Evolutionary conservation across 2,329 filamentous ascomycete species (phyloP).

Genomic region (Paracorniculantispora psalliotae): DNA sequence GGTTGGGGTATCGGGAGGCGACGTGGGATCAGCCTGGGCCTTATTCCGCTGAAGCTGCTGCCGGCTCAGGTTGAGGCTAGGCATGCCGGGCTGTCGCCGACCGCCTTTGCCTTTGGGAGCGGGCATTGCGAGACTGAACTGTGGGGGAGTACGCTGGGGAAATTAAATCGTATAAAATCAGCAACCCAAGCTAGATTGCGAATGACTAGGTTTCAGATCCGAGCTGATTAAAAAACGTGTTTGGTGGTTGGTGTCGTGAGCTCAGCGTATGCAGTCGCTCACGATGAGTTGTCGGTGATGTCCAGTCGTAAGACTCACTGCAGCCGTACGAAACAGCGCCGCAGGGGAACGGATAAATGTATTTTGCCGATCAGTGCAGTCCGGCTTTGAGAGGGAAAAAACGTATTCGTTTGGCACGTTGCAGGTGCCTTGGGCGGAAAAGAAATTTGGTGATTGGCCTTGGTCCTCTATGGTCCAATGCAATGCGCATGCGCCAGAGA

Average conservation of each 20-base stretch:
- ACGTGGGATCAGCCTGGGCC: conserved; percentile 34
- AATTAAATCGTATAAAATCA: neutral
- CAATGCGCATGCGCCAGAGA: conserved; percentile 13
- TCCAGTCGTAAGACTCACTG: conserved; percentile 1
- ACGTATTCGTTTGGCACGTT: conserved; percentile 5
- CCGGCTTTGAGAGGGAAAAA: neutral
- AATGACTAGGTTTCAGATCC: neutral
- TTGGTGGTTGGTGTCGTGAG: neutral
- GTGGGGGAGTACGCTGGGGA: neutral
- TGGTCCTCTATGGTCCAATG: conserved; percentile 9
- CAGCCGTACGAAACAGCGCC: neutral
- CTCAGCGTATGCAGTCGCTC: neutral
- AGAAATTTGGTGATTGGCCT: conserved; percentile 12
- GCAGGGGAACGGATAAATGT: neutral
- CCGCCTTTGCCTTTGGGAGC: conserved; percentile 30
- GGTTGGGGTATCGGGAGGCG: conserved; percentile 44
- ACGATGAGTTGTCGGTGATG: neutral
- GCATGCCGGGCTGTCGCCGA: conserved; percentile 36
- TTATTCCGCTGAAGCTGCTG: conserved; percentile 20
- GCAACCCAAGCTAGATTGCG: neutral
- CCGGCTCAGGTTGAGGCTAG: conserved; percentile 34
- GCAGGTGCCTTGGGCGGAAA: conserved; percentile 6
- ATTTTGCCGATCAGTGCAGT: neutral
- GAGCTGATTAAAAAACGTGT: neutral
- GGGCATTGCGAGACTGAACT: conserved; percentile 22